Percentiles rank a stretch among this genome's conserved stretches.
Evolutionary conservation across 176 grass and related monocot species (phyloP).

Genomic region (Hordeum marinum): DNA sequence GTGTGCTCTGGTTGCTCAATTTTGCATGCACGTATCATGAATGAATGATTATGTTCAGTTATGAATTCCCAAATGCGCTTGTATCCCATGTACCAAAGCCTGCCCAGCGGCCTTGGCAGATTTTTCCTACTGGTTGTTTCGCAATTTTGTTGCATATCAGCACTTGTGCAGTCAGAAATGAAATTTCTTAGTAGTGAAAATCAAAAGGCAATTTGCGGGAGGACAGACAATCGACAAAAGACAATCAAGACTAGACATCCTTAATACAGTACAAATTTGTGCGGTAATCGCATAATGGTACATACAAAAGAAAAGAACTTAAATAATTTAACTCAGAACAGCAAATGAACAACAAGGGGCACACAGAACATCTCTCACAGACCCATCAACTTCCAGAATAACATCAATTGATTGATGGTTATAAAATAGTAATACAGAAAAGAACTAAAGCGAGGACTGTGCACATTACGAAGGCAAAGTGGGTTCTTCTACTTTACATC

Average conservation of each 20-base stretch:
- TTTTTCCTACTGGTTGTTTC: too few species aligned
- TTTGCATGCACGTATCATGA: too few species aligned
- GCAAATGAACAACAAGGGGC: neutral
- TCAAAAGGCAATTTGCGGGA: too few species aligned
- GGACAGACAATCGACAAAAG: too few species aligned
- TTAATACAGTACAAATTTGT: neutral
- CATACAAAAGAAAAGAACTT: constrained; percentile 23
- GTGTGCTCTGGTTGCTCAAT: too few species aligned
- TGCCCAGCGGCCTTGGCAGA: too few species aligned
- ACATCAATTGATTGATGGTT: neutral
- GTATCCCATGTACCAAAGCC: too few species aligned
- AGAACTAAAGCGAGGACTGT: constrained; percentile 14
- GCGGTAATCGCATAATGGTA: constrained; percentile 35
- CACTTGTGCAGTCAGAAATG: too few species aligned
- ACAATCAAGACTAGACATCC: neutral
- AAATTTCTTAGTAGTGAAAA: too few species aligned
- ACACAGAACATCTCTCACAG: constrained; percentile 29
- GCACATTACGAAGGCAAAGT: constrained; percentile 17
- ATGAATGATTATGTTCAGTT: too few species aligned
- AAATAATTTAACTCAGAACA: constrained; percentile 20
- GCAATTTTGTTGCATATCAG: too few species aligned
- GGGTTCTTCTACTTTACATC: constrained; percentile 35
- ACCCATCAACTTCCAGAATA: constrained; percentile 27
- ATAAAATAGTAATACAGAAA: constrained; percentile 29
- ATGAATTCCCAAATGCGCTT: too few species aligned